Evolutionary conservation across 164 flowering plant genomes (phyloP), one percentile per base, ranked within the genome.

Genomic region (Cinnamomum chago): DNA sequence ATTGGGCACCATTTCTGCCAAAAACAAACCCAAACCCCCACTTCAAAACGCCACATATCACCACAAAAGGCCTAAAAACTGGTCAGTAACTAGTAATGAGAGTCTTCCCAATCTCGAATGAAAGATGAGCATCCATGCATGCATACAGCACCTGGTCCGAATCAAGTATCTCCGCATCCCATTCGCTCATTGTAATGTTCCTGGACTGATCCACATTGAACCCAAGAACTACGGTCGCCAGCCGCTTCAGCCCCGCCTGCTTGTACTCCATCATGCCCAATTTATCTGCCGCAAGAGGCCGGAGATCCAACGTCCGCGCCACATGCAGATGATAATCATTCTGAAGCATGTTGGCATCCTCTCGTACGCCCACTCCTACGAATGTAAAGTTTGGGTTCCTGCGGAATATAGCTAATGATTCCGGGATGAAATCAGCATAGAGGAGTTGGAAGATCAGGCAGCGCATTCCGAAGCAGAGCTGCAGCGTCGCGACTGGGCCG

Each of bases 181-280:
- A 70, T 6, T 50, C 3, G 28, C 72, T 70, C 20, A 50, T 4
- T 2, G 72, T 70, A 13, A 70, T 50, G n/a, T 15, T n/a, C 72
- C 15, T 70, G 50, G 87, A 86, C 85, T 87, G 87, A 14, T 58
- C 62, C n/a, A 1, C n/a, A 60, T 76, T 85, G 68, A 20, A 68
- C 78, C 76, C 85, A 58, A 86, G 77, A 68, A 88, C 83, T 50
- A 68, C 72, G 52, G 23, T 15, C 17, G 80, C 82, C 81, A 88
- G 50, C n/a, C 5, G 50, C 85, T 79, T 83, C 73, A 86, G 30
- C 74, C 92, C 92, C 15, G 81, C 81, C 0, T 52, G 78, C 51
- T 70, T 74, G 69, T 81, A 51, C 65, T 62, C 75, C 50, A 33
- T 10, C 50, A 1, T 3, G 9, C 68, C 77, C 9, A 71, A 20